Evolutionary conservation across 306 rosid genomes (phyloP).

Genomic region (Vigna radiata): DNA sequence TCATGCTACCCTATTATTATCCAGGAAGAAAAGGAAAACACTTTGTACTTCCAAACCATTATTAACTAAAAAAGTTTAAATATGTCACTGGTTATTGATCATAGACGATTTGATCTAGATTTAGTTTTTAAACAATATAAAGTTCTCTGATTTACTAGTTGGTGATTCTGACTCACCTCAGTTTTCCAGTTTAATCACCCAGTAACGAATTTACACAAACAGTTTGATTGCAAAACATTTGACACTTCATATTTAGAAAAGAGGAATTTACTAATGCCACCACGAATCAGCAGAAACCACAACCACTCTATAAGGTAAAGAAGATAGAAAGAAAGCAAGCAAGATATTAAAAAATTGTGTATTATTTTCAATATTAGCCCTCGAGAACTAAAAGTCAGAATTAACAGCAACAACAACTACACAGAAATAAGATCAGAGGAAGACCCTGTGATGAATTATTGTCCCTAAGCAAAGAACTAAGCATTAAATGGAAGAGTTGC

Average conservation of each 20-base stretch:
- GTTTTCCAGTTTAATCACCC: not conserved
- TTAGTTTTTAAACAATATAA: too few species aligned
- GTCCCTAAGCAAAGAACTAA: not conserved
- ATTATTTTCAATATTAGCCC: conserved; percentile 23
- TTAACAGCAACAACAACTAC: not conserved
- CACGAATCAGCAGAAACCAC: not conserved
- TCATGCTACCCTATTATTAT: too few species aligned
- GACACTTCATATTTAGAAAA: not conserved
- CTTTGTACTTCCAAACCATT: too few species aligned
- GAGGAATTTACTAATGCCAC: not conserved
- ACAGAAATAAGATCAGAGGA: not conserved
- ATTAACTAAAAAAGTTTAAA: too few species aligned
- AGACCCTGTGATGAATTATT: not conserved
- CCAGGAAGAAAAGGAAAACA: too few species aligned
- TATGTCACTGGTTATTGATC: too few species aligned
- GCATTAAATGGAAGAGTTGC: not conserved
- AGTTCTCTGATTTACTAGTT: not conserved
- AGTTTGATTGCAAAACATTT: not conserved
- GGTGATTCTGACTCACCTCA: not conserved
- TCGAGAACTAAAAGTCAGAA: not conserved
- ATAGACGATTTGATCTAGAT: too few species aligned
- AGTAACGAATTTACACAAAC: not conserved
- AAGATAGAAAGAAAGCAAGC: not conserved
- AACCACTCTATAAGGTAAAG: not conserved
- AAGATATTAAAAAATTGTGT: conserved; percentile 16